phyloP scores from a whole-genome alignment of 2,329 filamentous ascomycete genomes.

The Fusarium tanahbumbuense region DNA sequence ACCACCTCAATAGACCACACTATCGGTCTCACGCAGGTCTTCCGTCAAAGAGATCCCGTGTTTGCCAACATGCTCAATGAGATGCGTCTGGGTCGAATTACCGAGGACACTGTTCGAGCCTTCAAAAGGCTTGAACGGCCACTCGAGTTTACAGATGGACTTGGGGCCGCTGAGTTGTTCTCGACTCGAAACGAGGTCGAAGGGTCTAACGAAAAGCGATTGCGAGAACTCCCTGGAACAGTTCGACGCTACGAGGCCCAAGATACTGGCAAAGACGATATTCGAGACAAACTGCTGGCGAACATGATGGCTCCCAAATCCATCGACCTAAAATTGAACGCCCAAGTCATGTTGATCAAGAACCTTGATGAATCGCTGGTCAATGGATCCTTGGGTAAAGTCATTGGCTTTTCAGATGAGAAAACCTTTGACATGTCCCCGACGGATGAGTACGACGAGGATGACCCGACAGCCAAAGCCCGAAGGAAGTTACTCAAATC shows the following conservation, averaged over 20 bases:
- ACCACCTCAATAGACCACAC: conserved; percentile 93
- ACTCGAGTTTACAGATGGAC: conserved; percentile 77
- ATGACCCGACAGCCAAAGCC: conserved; percentile 59
- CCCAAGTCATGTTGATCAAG: conserved; percentile 99
- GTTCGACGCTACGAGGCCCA: conserved; percentile 75
- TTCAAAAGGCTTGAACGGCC: conserved; percentile 81
- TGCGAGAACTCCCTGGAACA: conserved; percentile 77
- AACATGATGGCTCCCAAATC: conserved; percentile 93
- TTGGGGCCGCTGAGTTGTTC: conserved; percentile 84
- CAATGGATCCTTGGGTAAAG: conserved; percentile 91
- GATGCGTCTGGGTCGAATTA: conserved; percentile 90
- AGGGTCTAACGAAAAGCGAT: conserved; percentile 79
- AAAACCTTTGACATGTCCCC: conserved; percentile 53
- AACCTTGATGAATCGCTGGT: conserved; percentile 95
- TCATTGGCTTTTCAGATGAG: conserved; percentile 62
- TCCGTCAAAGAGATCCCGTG: conserved; percentile 89
- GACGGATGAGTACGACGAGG: conserved; percentile 56
- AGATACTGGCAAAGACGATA: conserved; percentile 78
- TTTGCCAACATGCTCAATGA: conserved; percentile 98
- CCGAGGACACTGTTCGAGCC: conserved; percentile 76
- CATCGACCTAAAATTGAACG: conserved; percentile 86
- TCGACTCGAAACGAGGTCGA: conserved; percentile 93
- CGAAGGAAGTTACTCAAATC: conserved; percentile 67
- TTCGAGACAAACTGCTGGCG: conserved; percentile 80
- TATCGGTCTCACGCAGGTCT: conserved; percentile 93